Base-by-base conservation (phyloP, 371 early-diverging fungal species). In the Syncephalastrum contaminatum region DNA sequence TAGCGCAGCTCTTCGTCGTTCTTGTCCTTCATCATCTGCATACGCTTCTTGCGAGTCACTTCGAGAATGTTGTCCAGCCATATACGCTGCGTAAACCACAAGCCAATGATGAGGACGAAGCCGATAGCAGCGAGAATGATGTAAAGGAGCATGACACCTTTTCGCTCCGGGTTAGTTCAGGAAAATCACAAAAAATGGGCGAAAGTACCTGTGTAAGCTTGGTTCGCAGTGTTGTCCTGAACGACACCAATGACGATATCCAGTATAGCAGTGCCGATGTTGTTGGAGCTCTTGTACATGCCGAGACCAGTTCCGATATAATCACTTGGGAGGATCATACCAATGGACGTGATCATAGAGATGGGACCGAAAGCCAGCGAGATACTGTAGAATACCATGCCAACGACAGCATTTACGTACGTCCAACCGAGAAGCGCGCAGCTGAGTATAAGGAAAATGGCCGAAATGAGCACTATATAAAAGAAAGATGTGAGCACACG, bases 231-330 rank as follows among this genome's bases (percentile, higher is more conserved):
- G 14, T 72, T 60, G 57, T 82, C 82, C 49, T 82, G 82, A 6
- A 82, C 63, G 12, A 77, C 68, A 50, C 83, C 83, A 16, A 80
- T 59, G 27, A 67, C 56, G 24, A 77, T 74, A 52, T 82, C 80
- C 8, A 82, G 53, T 48, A 82, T 76, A 13, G 79, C 57, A 15
- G 73, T 67, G 22, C 78, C 83, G 44, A 80, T 60, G 46, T 78
- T 82, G 43, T 73, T 75, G 14, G 69, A 62, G 36, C 66, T 56
- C 60, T 80, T 80, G 59, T 75, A 74, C 25, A 82, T 57, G 46
- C 83, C 80, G n/a, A 82, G 53, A 50, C 78, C 80, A 44, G 80
- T 82, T 53, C 83, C 83, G 46, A 78, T 77, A 42, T 72, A 70
- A n/a, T 74, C 70, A 7, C 73, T 65, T 7, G 77, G 79, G 15